Conservation (phyloP, 192 early-diverging fungal genomes). For the Podila minutissima region DNA sequence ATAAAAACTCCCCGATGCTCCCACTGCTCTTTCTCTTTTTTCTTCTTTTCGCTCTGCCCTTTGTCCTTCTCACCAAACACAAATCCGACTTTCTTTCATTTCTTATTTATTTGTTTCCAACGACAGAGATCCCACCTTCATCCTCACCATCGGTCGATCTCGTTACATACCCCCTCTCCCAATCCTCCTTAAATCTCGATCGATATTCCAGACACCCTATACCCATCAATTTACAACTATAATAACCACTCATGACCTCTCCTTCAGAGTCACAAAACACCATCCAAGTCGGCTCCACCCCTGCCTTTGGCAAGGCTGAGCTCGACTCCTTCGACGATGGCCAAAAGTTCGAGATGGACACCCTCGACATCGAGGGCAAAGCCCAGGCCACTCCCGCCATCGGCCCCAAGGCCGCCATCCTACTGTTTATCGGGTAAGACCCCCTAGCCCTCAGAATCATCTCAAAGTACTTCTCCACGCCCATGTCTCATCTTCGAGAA, state of each 20-base stretch:
- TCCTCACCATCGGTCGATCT: no score
- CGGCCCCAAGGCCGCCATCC: conserved; percentile 18
- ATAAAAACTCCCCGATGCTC: no score
- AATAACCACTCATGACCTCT: not conserved
- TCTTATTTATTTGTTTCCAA: no score
- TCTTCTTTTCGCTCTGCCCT: no score
- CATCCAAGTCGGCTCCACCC: not conserved
- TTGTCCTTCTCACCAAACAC: no score
- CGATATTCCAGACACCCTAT: not conserved
- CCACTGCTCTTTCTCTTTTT: no score
- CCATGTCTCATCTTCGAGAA: not conserved
- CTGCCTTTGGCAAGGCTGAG: conserved; percentile 3
- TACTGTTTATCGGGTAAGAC: conserved; percentile 33
- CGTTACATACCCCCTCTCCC: no score
- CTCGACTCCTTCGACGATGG: not conserved
- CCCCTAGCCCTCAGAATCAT: not conserved
- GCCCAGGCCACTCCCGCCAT: conserved; percentile 9
- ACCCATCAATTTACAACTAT: not conserved
- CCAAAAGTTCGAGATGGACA: not conserved
- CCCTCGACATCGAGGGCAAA: conserved; percentile 24
- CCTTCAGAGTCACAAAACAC: conserved; percentile 4
- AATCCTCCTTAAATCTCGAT: no score
- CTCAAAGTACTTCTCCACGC: not conserved
- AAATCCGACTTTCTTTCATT: no score
- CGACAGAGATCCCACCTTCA: no score